A percentile compares a stretch with the other conserved stretches of the same genome.
Conservation (phyloP, 2,329 filamentous ascomycete species). For the Coccinonectria pachysandricola region DNA sequence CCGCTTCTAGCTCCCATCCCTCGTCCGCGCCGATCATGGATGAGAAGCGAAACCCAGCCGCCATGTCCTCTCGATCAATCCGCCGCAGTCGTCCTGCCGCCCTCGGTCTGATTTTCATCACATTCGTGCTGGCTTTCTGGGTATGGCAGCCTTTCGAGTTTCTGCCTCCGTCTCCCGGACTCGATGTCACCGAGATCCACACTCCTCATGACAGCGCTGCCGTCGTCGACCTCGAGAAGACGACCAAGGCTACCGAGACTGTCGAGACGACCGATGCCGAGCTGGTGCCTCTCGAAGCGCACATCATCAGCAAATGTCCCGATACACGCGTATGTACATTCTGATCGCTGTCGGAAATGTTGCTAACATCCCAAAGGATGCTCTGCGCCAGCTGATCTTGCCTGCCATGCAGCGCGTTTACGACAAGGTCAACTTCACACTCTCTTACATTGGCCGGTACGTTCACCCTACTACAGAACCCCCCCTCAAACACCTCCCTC, state of each 20-base stretch:
- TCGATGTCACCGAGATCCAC: slow-evolving; percentile 1
- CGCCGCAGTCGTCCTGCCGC: slow-evolving; percentile 15
- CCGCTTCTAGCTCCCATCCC: too few species aligned
- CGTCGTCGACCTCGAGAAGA: too few species aligned
- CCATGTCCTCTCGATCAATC: too few species aligned
- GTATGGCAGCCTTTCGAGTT: slow-evolving; percentile 18
- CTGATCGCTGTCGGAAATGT: too few species aligned
- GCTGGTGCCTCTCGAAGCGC: slow-evolving; percentile 73
- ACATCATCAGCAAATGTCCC: slow-evolving; percentile 96
- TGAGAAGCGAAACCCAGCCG: too few species aligned
- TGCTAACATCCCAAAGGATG: too few species aligned
- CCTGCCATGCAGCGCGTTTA: slow-evolving; percentile 75
- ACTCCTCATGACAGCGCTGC: slow-evolving; percentile 5
- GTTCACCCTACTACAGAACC: too few species aligned
- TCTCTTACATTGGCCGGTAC: slow-evolving; percentile 81
- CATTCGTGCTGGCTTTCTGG: slow-evolving; percentile 17
- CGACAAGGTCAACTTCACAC: slow-evolving; percentile 79
- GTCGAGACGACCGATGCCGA: slow-evolving; percentile 6
- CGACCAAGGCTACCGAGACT: slow-evolving; percentile 1
- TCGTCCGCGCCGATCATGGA: too few species aligned
- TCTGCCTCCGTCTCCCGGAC: slow-evolving; percentile 3
- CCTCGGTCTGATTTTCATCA: slow-evolving; percentile 14
- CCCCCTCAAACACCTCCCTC: not conserved
- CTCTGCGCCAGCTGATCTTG: slow-evolving; percentile 68
- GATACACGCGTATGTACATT: slow-evolving; percentile 61